phyloP scores from a whole-genome alignment of 2,329 filamentous ascomycete genomes.

The Pseudonectria buxi region DNA sequence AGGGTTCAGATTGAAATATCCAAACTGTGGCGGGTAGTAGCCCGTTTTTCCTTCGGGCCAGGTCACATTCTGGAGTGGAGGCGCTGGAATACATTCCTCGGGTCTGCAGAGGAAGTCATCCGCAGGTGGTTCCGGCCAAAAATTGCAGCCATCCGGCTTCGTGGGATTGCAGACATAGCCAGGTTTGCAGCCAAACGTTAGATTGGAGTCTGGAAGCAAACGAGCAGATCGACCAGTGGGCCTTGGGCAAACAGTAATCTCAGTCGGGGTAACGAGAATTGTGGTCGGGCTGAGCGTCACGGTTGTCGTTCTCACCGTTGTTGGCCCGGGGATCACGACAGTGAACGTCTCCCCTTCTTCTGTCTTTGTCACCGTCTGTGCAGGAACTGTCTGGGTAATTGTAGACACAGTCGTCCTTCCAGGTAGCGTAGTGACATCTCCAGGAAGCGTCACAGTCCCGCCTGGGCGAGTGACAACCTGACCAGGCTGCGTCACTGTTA shows the following conservation, averaged over 20 bases:
- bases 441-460: slow-evolving; percentile 12
- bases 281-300: slow-evolving; percentile 22
- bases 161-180: slow-evolving; percentile 47
- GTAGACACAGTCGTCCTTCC: slow-evolving; percentile 27
- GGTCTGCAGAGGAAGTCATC: slow-evolving; percentile 41
- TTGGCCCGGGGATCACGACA: slow-evolving; percentile 20
- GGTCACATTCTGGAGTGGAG: slow-evolving; percentile 24
- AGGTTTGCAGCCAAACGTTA: slow-evolving; percentile 48
- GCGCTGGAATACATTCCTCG: slow-evolving; percentile 38
- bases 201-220: slow-evolving; percentile 32
- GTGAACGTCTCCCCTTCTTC: slow-evolving; percentile 23
- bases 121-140: slow-evolving; percentile 42
- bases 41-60: slow-evolving; percentile 41
- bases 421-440: slow-evolving; percentile 16
- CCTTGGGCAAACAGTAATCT: slow-evolving; percentile 36
- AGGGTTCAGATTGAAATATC: slow-evolving; percentile 60
- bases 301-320: slow-evolving; percentile 24
- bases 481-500: slow-evolving; percentile 11
- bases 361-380: slow-evolving; percentile 27
- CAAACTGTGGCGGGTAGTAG: slow-evolving; percentile 43
- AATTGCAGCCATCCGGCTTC: slow-evolving; percentile 42
- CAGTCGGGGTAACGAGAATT: slow-evolving; percentile 19
- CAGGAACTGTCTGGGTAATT: slow-evolving; percentile 22
- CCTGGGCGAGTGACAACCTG: slow-evolving; percentile 10
- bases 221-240: slow-evolving; percentile 32